phyloP scores from a whole-genome alignment of 139 green algal species.

The Coccomyxa sp. region DNA sequence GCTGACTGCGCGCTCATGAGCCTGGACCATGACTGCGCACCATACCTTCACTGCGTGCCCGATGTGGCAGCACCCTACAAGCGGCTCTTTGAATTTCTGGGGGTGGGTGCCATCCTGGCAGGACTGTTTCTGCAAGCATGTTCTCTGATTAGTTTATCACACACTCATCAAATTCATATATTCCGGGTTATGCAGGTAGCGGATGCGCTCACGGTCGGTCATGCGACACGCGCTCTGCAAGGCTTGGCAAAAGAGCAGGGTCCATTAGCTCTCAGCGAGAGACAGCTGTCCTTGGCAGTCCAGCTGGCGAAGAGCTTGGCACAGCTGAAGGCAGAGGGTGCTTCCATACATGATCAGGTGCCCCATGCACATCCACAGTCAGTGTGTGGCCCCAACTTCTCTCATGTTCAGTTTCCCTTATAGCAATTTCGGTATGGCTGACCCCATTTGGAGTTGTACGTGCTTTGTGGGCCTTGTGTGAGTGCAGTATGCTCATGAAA shows the following conservation, averaged over 20 bases:
- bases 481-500: neutral
- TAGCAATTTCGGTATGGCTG: neutral
- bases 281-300: too few relatives aligned
- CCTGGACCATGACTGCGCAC: slow-evolving; percentile 29
- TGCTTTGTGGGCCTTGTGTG: neutral
- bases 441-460: too few relatives aligned
- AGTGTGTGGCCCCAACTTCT: neutral
- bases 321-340: too few relatives aligned
- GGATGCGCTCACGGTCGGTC: too few relatives aligned
- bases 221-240: too few relatives aligned
- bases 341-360: too few relatives aligned
- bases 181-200: neutral
- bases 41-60: slow-evolving; percentile 44
- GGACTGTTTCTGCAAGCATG: neutral
- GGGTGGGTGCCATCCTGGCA: neutral
- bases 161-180: neutral
- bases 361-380: too few relatives aligned
- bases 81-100: slow-evolving; percentile 14
- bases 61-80: slow-evolving; percentile 5
- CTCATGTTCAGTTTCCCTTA: neutral
- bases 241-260: too few relatives aligned
- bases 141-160: neutral
- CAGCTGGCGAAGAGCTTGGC: too few relatives aligned
- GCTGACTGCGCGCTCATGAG: slow-evolving; percentile 18
- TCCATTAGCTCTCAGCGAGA: too few relatives aligned